Base-by-base conservation (phyloP, 1,284 basidiomycete genomes). In the Fomitopsis pinicola region DNA sequence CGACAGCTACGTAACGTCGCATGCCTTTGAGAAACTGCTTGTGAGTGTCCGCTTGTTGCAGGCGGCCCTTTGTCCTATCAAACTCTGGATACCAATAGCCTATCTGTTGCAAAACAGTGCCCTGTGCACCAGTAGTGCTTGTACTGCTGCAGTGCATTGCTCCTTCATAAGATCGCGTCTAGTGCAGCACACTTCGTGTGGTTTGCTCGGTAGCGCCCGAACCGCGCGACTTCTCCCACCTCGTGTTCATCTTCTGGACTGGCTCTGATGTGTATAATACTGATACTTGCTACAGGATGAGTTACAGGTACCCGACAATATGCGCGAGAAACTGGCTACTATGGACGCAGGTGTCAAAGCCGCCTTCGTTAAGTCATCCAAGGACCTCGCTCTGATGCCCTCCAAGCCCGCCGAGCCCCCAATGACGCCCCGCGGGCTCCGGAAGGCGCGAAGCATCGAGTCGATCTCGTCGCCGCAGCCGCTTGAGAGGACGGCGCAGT, bases 341-440 rank as follows among this genome's bases (percentile, higher is more conserved):
- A 91, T 95, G 82, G 91, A 92, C 63, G 76, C 86, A 0, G 85
- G 87, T 1, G 92, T 95, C 44, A 95, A 95, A 69, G 90, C 90
- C 3, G 90, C 91, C n/a, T 94, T 95, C 90, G 77, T 95, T 59
- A 92, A 91, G 69, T 93, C 92, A 0, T 91, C 92, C 2, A 86
- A 88, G 30, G 83, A 84, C 14, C 78, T 94, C 68, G 79, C 82
- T 30, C 72, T 81, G 12, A 79, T 80, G 35, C 68, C 75, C 30
- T 71, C 80, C 0, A 68, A 80, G 19, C 64, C 71, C 22, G 63
- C 72, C 28, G 62, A 67, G 1, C 64, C 69, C 5, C 69, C 77
- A 0, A 62, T 66, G 12, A 67, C 72, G 5, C 64, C 70, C 33
- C 72, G 68, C 58, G 67, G 71, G 28, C 71, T 91, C 28, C 84